phyloP scores from a whole-genome alignment of 1,139 yeast species.

The Debaryomyces psychrophilus region DNA sequence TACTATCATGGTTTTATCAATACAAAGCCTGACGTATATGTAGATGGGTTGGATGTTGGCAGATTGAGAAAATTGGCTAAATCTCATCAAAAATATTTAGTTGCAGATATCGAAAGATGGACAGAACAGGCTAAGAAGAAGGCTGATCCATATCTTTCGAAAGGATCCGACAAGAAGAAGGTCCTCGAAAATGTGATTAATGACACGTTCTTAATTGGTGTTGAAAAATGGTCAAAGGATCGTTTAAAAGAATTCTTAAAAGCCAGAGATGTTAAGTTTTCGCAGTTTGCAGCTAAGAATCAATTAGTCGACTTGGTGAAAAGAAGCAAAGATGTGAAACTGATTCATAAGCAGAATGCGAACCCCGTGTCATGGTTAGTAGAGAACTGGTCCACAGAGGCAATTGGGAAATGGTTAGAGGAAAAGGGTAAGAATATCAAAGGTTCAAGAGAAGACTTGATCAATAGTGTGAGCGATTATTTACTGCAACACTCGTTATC shows the following conservation, averaged over 20 bases:
- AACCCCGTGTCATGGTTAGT: constrained; percentile 24
- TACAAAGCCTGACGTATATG: constrained; percentile 27
- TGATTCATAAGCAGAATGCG: constrained; percentile 27
- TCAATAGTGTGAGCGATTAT: constrained; percentile 19
- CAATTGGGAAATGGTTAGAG: constrained; percentile 28
- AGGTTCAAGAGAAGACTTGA: constrained; percentile 29
- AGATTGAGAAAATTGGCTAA: constrained; percentile 24
- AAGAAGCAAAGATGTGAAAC: constrained; percentile 45
- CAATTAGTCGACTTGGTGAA: constrained; percentile 53
- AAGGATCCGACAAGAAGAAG: constrained; percentile 28
- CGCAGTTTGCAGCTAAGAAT: constrained; percentile 47
- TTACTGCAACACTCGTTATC: constrained; percentile 11
- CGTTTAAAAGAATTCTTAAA: constrained; percentile 54
- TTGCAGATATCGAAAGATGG: constrained; percentile 47
- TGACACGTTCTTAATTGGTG: constrained; percentile 48
- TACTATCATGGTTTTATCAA: constrained; percentile 29
- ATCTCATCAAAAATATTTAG: constrained; percentile 35
- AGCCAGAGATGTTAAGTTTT: constrained; percentile 52
- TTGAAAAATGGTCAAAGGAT: constrained; percentile 51
- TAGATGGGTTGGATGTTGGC: constrained; percentile 21
- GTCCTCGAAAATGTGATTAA: constrained; percentile 37
- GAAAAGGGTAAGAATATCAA: constrained; percentile 28
- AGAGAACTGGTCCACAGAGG: constrained; percentile 25
- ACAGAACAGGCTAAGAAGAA: constrained; percentile 27
- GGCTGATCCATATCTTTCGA: constrained; percentile 26